Evolutionary conservation across 768 basidiomycete genomes (phyloP), one percentile per base, ranked within the genome.

Genomic region (Mycena latifolia): DNA sequence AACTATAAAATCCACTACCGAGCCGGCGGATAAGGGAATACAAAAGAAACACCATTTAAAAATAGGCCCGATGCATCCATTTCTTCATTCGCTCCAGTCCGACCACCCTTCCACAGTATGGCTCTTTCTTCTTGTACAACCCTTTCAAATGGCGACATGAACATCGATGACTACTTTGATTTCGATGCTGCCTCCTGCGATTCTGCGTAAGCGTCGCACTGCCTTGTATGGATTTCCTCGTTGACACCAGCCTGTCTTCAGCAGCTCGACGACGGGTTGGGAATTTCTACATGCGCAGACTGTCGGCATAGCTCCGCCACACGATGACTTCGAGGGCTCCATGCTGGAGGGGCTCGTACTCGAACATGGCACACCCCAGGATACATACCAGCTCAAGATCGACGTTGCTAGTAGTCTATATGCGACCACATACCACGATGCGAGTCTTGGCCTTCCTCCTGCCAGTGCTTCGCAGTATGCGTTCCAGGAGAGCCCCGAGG

Each of bases 101-200:
- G 4, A 25, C 24, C 12, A 18, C 39, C 43, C 45, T 47, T 43
- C 31, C 55, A 7, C 33, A 52, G 20, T 55, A 64, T 64, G 63
- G 22, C 37, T 24, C 24, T 46, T 37, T 50, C 35, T 41, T 39
- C 18, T 29, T 12, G n/a, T n/a, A n/a, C 56, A 20, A 22, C 35
- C n/a, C 28, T n/a, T 47, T 41, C 39, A 28, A 20, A 10, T 25
- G 50, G 14, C 35, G 51, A 29, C 28, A 6, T 51, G 31, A 41
- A 59, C 57, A 59, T 65, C 0, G 45, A 65, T 12, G 41, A 60
- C 1, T 65, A 43, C 24, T 65, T 65, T 22, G 58, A 65, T 35
- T 55, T 65, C 22, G 64, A 65, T 33, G 57, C 64, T 47, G 64
- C 64, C 15, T 65, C 64, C 17, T 54, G 58, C 58, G 58, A 65